Conservation (phyloP, 495 filamentous ascomycete genomes). For the Xylaria sp. region DNA sequence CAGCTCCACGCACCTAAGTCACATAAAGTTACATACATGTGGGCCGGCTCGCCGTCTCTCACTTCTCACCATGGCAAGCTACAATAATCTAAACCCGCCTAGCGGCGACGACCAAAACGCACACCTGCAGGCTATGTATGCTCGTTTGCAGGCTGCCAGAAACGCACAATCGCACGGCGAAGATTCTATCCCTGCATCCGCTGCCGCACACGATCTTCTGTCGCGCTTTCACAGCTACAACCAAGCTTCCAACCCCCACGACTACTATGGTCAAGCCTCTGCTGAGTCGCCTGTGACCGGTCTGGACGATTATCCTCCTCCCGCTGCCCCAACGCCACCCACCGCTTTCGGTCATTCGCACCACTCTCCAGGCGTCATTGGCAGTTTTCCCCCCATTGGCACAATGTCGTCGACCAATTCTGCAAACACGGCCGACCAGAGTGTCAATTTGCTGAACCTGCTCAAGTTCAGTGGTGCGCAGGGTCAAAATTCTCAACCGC, state of each 20-base stretch:
- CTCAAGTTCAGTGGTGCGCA: conserved; percentile 77
- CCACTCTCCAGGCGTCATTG: conserved; percentile 43
- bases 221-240: conserved; percentile 44
- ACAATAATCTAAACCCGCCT: conserved; percentile 42
- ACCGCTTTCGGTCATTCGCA: conserved; percentile 49
- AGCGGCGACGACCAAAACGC: conserved; percentile 41
- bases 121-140: conserved; percentile 41
- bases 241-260: conserved; percentile 43
- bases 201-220: conserved; percentile 37
- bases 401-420: conserved; percentile 42
- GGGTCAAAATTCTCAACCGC: conserved; percentile 41
- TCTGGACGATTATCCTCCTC: conserved; percentile 50
- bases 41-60: conserved; percentile 26
- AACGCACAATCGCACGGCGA: conserved; percentile 33
- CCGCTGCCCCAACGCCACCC: conserved; percentile 56
- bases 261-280: conserved; percentile 47
- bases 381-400: conserved; percentile 47
- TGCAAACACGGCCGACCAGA: conserved; percentile 61
- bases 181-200: conserved; percentile 30
- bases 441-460: conserved; percentile 81
- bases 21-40: too few species aligned
- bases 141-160: conserved; percentile 39
- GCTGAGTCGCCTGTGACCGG: conserved; percentile 45
- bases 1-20: conserved; percentile 13
- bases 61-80: conserved; percentile 50